Conservation (phyloP, 2,329 filamentous ascomycete species). For the Xylariales sp. region DNA sequence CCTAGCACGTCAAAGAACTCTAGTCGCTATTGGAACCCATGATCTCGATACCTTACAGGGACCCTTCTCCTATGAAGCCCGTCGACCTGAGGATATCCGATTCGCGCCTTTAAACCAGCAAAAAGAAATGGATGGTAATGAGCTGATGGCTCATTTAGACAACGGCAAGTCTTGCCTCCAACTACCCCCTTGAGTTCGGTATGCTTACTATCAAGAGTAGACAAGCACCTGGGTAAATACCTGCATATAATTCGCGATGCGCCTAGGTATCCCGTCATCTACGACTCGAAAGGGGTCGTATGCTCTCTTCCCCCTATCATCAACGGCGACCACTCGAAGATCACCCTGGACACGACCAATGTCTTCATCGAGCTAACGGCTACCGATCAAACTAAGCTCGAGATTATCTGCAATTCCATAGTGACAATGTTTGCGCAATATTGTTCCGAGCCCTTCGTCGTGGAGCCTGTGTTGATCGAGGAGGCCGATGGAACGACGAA, state of each 20-base stretch:
- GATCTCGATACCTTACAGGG: constrained; percentile 93
- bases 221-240: constrained; percentile 90
- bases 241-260: constrained; percentile 95
- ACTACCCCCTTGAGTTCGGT: neutral
- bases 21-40: constrained; percentile 98
- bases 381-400: constrained; percentile 94
- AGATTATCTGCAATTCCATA: constrained; percentile 95
- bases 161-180: constrained; percentile 54
- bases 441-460: constrained; percentile 86
- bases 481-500: constrained; percentile 88
- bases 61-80: constrained; percentile 95
- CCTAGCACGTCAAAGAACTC: constrained; percentile 87
- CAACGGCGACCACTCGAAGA: constrained; percentile 97
- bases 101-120: constrained; percentile 93
- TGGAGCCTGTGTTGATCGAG: constrained; percentile 92
- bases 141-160: constrained; percentile 96
- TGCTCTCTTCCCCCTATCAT: constrained; percentile 98
- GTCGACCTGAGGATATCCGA: constrained; percentile 89
- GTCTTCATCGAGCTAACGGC: constrained; percentile 98
- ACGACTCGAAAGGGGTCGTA: constrained; percentile 86
- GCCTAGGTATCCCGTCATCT: constrained; percentile 94
- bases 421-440: constrained; percentile 98
- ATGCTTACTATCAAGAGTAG: constrained; percentile 52
- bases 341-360: constrained; percentile 89
- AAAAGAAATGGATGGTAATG: constrained; percentile 84